These are phyloP conservation scores for Vitis hybrid DNA, from an alignment of 177 flowering plant genomes.

Conservation along the genomic window DNA sequence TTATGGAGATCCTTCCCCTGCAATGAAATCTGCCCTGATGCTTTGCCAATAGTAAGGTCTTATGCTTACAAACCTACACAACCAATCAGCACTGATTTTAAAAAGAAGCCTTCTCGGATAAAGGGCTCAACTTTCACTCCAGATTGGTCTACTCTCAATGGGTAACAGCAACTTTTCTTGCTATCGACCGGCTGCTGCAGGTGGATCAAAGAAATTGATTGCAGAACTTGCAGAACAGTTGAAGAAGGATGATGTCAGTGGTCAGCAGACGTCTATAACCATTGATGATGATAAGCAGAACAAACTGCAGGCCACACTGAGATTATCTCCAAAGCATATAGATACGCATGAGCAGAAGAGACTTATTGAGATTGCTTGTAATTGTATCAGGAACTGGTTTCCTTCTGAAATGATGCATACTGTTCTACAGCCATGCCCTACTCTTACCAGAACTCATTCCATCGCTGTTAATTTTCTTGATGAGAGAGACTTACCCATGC, in stretches of 20 bases:
- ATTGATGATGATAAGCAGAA: constrained; percentile 55
- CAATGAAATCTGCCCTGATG: constrained; percentile 84
- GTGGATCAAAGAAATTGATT: constrained; percentile 61
- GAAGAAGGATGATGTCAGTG: constrained; percentile 45
- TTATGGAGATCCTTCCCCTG: constrained; percentile 74
- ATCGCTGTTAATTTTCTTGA: constrained; percentile 79
- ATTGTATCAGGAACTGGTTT: constrained; percentile 64
- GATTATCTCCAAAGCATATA: constrained; percentile 32
- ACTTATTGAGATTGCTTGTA: constrained; percentile 83
- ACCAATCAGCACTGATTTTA: too few relatives aligned
- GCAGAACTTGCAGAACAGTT: constrained; percentile 64
- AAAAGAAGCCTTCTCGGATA: too few relatives aligned
- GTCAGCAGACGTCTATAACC: constrained; percentile 37
- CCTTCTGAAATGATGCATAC: constrained; percentile 96
- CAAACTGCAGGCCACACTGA: constrained; percentile 41
- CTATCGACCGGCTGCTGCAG: constrained; percentile 80
- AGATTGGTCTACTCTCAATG: constrained; percentile 37
- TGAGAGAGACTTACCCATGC: constrained; percentile 69
- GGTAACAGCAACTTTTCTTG: constrained; percentile 94
- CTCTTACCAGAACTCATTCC: constrained; percentile 75
- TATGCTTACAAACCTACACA: constrained; percentile 77
- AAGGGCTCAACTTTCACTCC: constrained; percentile 66
- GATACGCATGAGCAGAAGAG: constrained; percentile 67
- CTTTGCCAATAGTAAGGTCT: constrained; percentile 73
- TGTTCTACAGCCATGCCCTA: constrained; percentile 81